Evolutionary conservation across 108 stramenopile species (phyloP), one percentile per base, ranked within the genome.

Genomic region (Cyclotella distinguenda): DNA sequence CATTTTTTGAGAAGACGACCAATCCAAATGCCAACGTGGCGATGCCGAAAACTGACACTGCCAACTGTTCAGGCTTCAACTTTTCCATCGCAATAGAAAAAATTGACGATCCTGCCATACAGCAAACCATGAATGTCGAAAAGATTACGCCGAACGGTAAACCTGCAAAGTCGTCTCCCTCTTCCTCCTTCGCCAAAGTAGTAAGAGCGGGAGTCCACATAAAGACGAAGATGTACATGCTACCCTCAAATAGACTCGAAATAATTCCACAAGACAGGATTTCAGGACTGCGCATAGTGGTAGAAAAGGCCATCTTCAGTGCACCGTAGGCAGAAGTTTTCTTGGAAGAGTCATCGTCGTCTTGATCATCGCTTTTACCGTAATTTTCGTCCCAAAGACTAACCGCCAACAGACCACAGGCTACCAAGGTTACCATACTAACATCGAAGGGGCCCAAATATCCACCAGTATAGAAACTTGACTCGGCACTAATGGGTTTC

Each of bases 371-470:
- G 28, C 48, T 38, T 18, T 83, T 86, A 11, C 97, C 97, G 62
- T 94, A 96, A 77, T 99, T 99, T 65, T 99, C 99, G 31, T 84
- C 85, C 97, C 97, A 99, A n/a, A 86, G 56, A 35, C 73, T 47
- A 3, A 49, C 21, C 1, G 91, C 88, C n/a, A 90, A 61, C 27
- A 82, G n/a, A 2, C 85, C 90, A 50, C 90, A 94, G 4, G 80
- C 18, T 6, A 91, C 23, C 44, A 97, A 83, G 10, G 94, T 80
- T 15, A 82, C 35, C 18, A 97, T 65, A 21, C 97, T 91, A 15
- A 91, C 65, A 79, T 99, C 95, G 54, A 99, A 99, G 7, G 98
- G 98, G 34, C 90, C 92, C 30, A 95, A 72, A 66, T 87, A 94
- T 25, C 97, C 96, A 28, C 93, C 94, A 26, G 54, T 75, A 60